These are phyloP conservation scores for Nannochloris sp. DNA, from an alignment of 139 green algal genomes.

Conservation along the genomic window DNA sequence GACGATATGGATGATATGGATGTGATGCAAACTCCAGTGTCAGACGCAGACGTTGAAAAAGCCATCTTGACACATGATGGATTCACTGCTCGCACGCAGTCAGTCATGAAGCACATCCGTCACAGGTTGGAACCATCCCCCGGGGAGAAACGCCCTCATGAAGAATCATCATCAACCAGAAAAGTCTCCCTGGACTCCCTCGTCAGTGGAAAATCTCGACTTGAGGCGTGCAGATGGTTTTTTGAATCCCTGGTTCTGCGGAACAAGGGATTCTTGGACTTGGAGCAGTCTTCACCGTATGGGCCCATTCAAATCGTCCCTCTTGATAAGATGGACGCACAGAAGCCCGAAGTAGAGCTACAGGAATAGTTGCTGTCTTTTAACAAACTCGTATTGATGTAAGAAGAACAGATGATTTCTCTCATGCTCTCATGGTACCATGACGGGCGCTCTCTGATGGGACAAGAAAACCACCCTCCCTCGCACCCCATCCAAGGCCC, in stretches of 20 bases:
- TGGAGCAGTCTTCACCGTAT: conserved; percentile 49
- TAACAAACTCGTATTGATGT: too few relatives aligned
- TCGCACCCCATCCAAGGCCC: too few relatives aligned
- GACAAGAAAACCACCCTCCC: too few relatives aligned
- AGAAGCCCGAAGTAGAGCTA: too few relatives aligned
- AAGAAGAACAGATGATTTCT: too few relatives aligned
- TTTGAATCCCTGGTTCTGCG: conserved; percentile 59
- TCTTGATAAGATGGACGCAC: conserved; percentile 1
- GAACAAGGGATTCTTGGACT: conserved; percentile 34
- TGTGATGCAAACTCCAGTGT: background rate
- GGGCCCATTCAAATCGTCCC: conserved; percentile 37
- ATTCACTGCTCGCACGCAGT: conserved; percentile 22
- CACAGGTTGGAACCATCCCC: conserved; percentile 10
- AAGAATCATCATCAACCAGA: background rate
- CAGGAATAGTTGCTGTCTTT: too few relatives aligned
- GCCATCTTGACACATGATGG: conserved; percentile 1
- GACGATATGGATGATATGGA: background rate
- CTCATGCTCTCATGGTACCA: too few relatives aligned
- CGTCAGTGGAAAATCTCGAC: conserved; percentile 23
- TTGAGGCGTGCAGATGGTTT: conserved; percentile 43
- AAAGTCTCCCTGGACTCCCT: conserved; percentile 20
- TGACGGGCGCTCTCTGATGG: too few relatives aligned
- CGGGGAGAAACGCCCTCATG: conserved; percentile 17
- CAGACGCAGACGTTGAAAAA: background rate
- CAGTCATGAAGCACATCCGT: conserved; percentile 22